Base-by-base conservation (phyloP, 805 yeast species). In the Candida michaelii region DNA sequence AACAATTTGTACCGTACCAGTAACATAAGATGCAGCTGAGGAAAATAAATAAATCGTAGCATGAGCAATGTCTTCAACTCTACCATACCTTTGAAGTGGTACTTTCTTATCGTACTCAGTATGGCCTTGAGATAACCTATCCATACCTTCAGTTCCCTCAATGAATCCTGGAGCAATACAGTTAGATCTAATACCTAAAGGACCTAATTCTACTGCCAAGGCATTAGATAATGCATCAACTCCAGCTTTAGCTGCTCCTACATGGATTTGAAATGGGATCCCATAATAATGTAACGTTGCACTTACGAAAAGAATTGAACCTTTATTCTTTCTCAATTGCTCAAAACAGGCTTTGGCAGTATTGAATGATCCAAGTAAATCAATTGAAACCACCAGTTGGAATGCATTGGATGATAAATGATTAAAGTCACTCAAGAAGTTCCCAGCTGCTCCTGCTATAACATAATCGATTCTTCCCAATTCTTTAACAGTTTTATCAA, bases 241-340 rank as follows among this genome's bases (percentile, higher is more conserved):
- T n/a, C 96, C 98, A 1, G 97, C 96, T 63, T 89, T 90, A 2
- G 97, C 97, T 0, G 97, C 97, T 4, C 89, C 84, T 2, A 89
- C 96, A 56, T 90, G 97, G 11, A 81, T 58, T 64, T 90, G 97
- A 65, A 70, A 66, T 3, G 74, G 74, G 23, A 70, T 60, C 5
- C 73, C 75, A 48, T 67, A 70, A 54, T 67, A 66, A 50, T 70
- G 75, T 41, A 69, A 60, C 1, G 74, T 67, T 5, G 74, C 73
- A 48, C 70, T 62, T 15, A 69, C 72, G 47, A 69, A 67, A 11
- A 69, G 44, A 19, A 88, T 71, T 2, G 81, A 64, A 15, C 75
- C 75, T 51, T 65, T 66, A 47, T 57, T 65, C 52, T 62, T 60
- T 18, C 62, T 54, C 47, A 68, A 64, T 56, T 69, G 57, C 12